phyloP scores from a whole-genome alignment of 495 filamentous ascomycete species.

The Cudoniella acicularis region DNA sequence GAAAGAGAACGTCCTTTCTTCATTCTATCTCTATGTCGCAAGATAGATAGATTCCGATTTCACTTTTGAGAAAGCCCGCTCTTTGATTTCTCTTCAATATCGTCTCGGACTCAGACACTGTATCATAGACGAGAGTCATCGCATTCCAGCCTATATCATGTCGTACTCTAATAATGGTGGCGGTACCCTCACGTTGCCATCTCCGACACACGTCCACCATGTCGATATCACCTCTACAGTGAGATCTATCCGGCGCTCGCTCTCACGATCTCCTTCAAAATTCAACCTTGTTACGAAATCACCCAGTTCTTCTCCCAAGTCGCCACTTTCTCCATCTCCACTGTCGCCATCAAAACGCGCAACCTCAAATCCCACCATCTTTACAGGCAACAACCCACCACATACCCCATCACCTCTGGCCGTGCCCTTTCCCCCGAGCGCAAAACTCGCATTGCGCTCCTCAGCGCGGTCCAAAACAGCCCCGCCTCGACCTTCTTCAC shows the following conservation, averaged over 20 bases:
- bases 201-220: constrained; percentile 75
- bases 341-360: constrained; percentile 46
- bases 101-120: constrained; percentile 3
- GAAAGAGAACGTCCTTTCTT: not conserved
- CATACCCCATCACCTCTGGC: constrained; percentile 43
- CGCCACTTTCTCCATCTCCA: constrained; percentile 46
- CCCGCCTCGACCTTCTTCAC: constrained; percentile 26
- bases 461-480: constrained; percentile 34
- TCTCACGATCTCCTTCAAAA: constrained; percentile 86
- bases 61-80: constrained; percentile 6
- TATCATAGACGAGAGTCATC: constrained; percentile 12
- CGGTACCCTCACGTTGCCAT: constrained; percentile 76
- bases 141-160: constrained; percentile 30
- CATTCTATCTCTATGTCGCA: constrained; percentile 13
- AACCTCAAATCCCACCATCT: constrained; percentile 33
- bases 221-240: constrained; percentile 75
- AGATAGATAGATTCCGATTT: constrained; percentile 12
- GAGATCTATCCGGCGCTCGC: constrained; percentile 72
- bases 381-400: constrained; percentile 24
- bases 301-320: constrained; percentile 36
- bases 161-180: constrained; percentile 52
- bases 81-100: not conserved
- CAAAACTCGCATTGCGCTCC: constrained; percentile 51
- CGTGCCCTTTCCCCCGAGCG: constrained; percentile 46
- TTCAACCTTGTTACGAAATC: constrained; percentile 61